Evolutionary conservation across 192 early-diverging fungal genomes (phyloP).

Genomic region (Rhizophlyctis rosea): DNA sequence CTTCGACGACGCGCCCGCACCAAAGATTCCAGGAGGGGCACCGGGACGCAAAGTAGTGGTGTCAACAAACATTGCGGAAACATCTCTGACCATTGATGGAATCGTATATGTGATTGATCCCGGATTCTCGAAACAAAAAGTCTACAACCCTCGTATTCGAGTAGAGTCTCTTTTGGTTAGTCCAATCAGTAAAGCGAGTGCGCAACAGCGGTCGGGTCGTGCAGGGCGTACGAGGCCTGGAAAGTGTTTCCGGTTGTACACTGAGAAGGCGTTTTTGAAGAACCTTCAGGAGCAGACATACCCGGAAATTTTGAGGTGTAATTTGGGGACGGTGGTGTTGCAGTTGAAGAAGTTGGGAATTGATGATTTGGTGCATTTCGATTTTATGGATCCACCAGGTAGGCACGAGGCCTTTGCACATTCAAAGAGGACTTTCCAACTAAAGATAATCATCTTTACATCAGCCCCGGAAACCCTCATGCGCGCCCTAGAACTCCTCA

Average conservation of each 20-base stretch:
- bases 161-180: conserved; percentile 93
- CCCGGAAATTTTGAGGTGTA: conserved; percentile 96
- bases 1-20: conserved; percentile 85
- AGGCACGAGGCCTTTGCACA: background rate
- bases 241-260: conserved; percentile 97
- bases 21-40: conserved; percentile 70
- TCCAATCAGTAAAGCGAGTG: conserved; percentile 92
- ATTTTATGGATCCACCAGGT: conserved; percentile 98
- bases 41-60: conserved; percentile 96
- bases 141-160: conserved; percentile 96
- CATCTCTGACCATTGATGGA: conserved; percentile 96
- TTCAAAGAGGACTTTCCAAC: no score
- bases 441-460: no score
- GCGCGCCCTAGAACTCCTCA: conserved; percentile 93
- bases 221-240: conserved; percentile 97
- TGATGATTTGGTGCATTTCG: conserved; percentile 97
- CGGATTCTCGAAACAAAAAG: conserved; percentile 99
- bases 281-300: conserved; percentile 97
- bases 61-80: conserved; percentile 98
- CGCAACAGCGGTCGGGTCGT: conserved; percentile 96
- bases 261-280: conserved; percentile 90
- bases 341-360: conserved; percentile 97
- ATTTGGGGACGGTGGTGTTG: conserved; percentile 92
- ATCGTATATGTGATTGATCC: conserved; percentile 99
- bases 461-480: conserved; percentile 97